A percentile compares a stretch with the other conserved stretches of the same genome.
These are phyloP conservation scores for Meyerozyma guilliermondii DNA, from an alignment of 1,139 yeast species.

Conservation along the genomic window DNA sequence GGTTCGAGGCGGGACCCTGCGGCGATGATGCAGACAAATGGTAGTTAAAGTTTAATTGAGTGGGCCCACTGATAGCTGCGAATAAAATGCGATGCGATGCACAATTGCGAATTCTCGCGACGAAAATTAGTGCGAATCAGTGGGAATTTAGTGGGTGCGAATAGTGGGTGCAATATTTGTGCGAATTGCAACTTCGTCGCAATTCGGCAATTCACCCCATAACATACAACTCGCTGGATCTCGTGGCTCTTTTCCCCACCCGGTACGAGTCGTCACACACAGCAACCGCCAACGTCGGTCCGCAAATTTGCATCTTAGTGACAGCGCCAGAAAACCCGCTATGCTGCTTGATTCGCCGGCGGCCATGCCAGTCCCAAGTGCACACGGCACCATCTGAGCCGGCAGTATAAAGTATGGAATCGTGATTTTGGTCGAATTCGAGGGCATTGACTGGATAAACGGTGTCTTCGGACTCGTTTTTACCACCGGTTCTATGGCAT, in stretches of 20 bases:
- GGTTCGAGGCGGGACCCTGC: too few relatives aligned
- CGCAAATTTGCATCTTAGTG: background rate
- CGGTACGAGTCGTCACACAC: constrained; percentile 1
- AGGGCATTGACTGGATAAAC: constrained; percentile 78
- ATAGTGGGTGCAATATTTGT: background rate
- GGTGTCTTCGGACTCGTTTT: constrained; percentile 44
- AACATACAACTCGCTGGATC: background rate
- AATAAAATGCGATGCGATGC: background rate
- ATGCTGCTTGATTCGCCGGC: constrained; percentile 58
- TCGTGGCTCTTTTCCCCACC: background rate
- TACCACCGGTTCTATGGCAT: constrained; percentile 58
- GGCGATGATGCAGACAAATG: too few relatives aligned
- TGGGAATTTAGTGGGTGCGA: background rate
- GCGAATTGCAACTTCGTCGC: too few relatives aligned
- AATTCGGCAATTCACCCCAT: too few relatives aligned
- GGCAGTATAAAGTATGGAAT: constrained; percentile 56
- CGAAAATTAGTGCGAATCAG: background rate
- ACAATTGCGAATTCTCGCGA: background rate
- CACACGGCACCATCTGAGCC: constrained; percentile 78
- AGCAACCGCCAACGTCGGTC: background rate
- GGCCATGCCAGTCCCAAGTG: constrained; percentile 67
- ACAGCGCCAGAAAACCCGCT: constrained; percentile 32
- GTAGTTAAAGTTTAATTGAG: too few relatives aligned
- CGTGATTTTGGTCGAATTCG: constrained; percentile 43
- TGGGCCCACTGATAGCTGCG: background rate